Conservation (phyloP, 441 rosid genomes). For the Pelargonium cotyledonis region DNA sequence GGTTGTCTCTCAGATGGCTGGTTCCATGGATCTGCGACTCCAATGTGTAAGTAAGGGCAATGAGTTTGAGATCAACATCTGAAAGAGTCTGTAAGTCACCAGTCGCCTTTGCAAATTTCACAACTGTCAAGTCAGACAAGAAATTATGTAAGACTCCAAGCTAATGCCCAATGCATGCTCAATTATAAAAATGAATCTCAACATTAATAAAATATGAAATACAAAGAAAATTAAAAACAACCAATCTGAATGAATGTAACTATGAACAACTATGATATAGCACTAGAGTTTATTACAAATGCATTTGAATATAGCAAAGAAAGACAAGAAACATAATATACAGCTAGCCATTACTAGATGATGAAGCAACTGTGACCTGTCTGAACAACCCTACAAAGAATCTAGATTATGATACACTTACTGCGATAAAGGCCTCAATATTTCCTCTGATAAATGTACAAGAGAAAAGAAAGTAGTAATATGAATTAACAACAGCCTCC, state of each 20-base stretch:
- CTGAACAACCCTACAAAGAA: not conserved
- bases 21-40: constrained; percentile 86
- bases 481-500: not conserved
- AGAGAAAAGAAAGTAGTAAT: not conserved
- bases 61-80: constrained; percentile 72
- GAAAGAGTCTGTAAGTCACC: constrained; percentile 91
- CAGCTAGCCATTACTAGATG: not conserved
- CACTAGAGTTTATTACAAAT: not conserved
- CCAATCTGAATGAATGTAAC: not conserved
- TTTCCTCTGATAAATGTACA: not conserved
- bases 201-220: not conserved
- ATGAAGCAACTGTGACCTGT: not conserved
- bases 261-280: not conserved
- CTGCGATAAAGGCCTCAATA: not conserved
- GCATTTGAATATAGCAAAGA: not conserved
- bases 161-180: not conserved
- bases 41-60: constrained; percentile 69
- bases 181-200: not conserved
- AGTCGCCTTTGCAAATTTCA: constrained; percentile 75
- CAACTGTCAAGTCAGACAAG: constrained; percentile 32
- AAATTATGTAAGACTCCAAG: constrained; percentile 1
- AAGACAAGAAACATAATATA: no score
- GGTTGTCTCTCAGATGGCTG: constrained; percentile 56
- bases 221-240: not conserved
- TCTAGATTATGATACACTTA: not conserved